A percentile compares a stretch with the other conserved stretches of the same genome.
Conservation (phyloP, 2,329 filamentous ascomycete species). For the Claviceps sp. region DNA sequence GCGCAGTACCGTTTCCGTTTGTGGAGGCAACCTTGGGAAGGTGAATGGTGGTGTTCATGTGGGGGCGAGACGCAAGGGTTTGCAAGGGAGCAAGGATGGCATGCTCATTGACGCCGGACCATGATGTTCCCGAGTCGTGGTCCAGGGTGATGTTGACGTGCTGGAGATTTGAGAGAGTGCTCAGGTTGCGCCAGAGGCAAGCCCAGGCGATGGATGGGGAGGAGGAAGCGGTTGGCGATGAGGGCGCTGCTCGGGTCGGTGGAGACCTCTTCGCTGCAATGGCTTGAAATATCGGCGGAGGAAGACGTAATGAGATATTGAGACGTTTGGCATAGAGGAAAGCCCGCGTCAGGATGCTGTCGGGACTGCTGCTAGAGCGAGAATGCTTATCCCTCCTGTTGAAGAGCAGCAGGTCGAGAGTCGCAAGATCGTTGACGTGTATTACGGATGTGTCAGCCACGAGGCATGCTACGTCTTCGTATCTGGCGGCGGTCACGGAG, state of each 20-base stretch:
- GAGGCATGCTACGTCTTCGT: constrained; percentile 1
- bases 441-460: constrained; percentile 1
- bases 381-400: not conserved
- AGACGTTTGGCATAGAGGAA: constrained; percentile 1
- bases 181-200: constrained; percentile 1
- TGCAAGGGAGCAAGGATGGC: constrained; percentile 1
- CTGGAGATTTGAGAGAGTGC: not conserved
- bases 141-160: constrained; percentile 2
- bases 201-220: not conserved
- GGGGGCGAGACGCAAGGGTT: not conserved
- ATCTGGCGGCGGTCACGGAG: not conserved
- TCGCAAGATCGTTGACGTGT: constrained; percentile 1
- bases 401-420: constrained; percentile 1
- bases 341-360: not conserved
- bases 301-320: constrained; percentile 1
- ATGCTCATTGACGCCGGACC: constrained; percentile 4
- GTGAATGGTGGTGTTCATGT: not conserved
- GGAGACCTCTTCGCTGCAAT: not conserved
- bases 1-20: not conserved
- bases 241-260: not conserved
- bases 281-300: not conserved
- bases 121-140: constrained; percentile 5
- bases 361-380: not conserved
- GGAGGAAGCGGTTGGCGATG: not conserved
- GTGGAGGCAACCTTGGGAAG: constrained; percentile 1